A percentile compares a stretch with the other conserved stretches of the same genome.
Evolutionary conservation across 2,329 filamentous ascomycete genomes (phyloP).

Genomic region (Didymosphaeria variabile): DNA sequence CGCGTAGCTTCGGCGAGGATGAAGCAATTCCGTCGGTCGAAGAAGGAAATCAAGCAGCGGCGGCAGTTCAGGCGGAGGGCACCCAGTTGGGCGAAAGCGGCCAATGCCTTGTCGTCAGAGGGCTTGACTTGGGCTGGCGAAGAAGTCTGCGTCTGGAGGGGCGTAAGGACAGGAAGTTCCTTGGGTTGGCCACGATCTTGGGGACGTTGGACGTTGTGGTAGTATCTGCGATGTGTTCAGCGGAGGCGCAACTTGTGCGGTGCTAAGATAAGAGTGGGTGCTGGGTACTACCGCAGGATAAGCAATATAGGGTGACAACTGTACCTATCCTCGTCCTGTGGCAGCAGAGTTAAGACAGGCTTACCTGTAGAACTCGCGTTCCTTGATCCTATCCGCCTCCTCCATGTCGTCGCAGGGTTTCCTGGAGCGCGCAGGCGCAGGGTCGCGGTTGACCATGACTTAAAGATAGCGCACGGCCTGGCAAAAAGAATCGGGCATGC

Average conservation of each 20-base stretch:
- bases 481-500: constrained; percentile 16
- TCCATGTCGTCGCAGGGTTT: constrained; percentile 34
- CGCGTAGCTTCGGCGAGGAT: constrained; percentile 48
- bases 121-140: constrained; percentile 18
- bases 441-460: constrained; percentile 24
- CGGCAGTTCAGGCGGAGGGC: constrained; percentile 49
- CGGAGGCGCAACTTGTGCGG: neutral
- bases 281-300: neutral
- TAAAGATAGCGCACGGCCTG: constrained; percentile 10
- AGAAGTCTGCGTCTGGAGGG: constrained; percentile 22
- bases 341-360: neutral
- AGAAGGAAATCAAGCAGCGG: constrained; percentile 50
- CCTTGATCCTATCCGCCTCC: constrained; percentile 36
- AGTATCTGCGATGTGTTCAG: constrained; percentile 35
- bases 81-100: constrained; percentile 50
- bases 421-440: constrained; percentile 23
- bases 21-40: constrained; percentile 49
- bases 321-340: neutral
- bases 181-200: constrained; percentile 29
- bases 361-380: constrained; percentile 49
- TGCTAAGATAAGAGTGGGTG: neutral
- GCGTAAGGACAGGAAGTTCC: constrained; percentile 26
- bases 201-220: constrained; percentile 34
- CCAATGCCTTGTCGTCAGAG: constrained; percentile 47
- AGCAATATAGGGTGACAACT: neutral